phyloP scores from a whole-genome alignment of 75 land plant species.

The Isoetes taiwanensis region DNA sequence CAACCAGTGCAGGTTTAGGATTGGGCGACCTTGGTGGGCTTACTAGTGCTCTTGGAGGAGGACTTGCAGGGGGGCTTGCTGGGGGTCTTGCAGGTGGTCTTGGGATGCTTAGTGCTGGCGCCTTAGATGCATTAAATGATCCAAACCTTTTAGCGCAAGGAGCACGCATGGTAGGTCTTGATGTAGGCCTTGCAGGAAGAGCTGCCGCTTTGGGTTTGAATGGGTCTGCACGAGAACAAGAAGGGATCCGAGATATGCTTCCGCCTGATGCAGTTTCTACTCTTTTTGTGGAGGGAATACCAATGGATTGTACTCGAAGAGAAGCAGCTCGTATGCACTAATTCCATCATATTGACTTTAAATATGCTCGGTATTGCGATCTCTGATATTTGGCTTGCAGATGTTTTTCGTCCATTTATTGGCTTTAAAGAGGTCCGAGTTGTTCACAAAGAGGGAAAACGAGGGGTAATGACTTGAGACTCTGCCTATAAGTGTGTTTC shows the following conservation, averaged over 20 bases:
- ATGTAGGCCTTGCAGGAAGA: conserved; percentile 20
- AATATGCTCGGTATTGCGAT: neutral
- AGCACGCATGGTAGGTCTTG: conserved; percentile 19
- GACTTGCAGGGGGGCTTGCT: conserved; percentile 11
- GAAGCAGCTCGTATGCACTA: conserved; percentile 78
- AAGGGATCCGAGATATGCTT: too few relatives aligned
- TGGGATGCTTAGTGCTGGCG: conserved; percentile 26
- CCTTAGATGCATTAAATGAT: conserved; percentile 31
- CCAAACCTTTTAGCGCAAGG: conserved; percentile 25
- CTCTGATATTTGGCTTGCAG: conserved; percentile 22
- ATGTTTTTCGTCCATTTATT: conserved; percentile 94
- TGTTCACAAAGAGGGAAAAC: conserved; percentile 75
- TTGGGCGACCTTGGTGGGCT: conserved; percentile 14
- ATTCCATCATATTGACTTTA: neutral
- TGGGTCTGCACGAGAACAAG: conserved; percentile 15
- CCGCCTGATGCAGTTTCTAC: conserved; percentile 81
- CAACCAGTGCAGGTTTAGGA: too few relatives aligned
- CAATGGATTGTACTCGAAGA: conserved; percentile 54
- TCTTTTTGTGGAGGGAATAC: conserved; percentile 79
- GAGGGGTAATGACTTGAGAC: conserved; percentile 15
- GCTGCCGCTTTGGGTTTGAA: conserved; percentile 13
- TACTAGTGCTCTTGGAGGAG: conserved; percentile 16
- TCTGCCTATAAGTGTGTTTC: neutral
- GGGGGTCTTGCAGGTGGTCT: conserved; percentile 25
- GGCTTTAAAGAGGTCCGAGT: conserved; percentile 92